These are phyloP conservation scores for Penicillium sp. DNA, from an alignment of 2,329 filamentous ascomycete genomes.

Conservation along the genomic window DNA sequence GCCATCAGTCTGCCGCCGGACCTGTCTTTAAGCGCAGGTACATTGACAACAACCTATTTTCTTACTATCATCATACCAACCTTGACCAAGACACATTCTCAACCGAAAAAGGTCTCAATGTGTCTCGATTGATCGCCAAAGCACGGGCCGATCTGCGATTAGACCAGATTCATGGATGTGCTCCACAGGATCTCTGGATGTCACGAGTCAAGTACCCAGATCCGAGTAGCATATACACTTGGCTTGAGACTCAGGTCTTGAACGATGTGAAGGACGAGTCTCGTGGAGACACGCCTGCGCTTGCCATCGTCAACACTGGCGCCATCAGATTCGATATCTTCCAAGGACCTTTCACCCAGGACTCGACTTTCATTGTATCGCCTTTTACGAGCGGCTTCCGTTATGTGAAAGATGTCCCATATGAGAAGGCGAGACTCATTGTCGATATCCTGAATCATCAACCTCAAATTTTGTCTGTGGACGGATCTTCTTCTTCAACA, in stretches of 20 bases:
- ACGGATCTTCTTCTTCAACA: conserved; percentile 20
- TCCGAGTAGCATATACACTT: conserved; percentile 72
- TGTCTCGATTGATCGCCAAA: conserved; percentile 64
- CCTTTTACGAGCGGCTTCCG: conserved; percentile 79
- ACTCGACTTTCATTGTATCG: conserved; percentile 79
- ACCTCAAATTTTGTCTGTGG: conserved; percentile 46
- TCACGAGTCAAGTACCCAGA: conserved; percentile 70
- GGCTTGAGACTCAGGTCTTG: conserved; percentile 72
- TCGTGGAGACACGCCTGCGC: conserved; percentile 55
- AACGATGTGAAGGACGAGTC: conserved; percentile 60
- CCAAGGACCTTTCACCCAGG: conserved; percentile 82
- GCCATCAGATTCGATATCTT: conserved; percentile 94
- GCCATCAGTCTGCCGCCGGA: conserved; percentile 28
- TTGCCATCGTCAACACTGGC: conserved; percentile 83
- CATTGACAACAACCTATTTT: conserved; percentile 89
- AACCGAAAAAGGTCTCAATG: conserved; percentile 69
- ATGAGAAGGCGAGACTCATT: conserved; percentile 67
- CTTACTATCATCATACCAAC: conserved; percentile 74
- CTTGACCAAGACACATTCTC: conserved; percentile 69
- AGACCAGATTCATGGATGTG: conserved; percentile 75
- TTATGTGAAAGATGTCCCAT: conserved; percentile 77
- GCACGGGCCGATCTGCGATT: conserved; percentile 69
- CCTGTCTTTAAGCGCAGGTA: conserved; percentile 72
- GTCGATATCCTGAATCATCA: conserved; percentile 57
- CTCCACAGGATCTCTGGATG: conserved; percentile 77